Evolutionary conservation across 768 basidiomycete genomes (phyloP), one percentile per base, ranked within the genome.

Genomic region (Phlebiopsis gigantea): DNA sequence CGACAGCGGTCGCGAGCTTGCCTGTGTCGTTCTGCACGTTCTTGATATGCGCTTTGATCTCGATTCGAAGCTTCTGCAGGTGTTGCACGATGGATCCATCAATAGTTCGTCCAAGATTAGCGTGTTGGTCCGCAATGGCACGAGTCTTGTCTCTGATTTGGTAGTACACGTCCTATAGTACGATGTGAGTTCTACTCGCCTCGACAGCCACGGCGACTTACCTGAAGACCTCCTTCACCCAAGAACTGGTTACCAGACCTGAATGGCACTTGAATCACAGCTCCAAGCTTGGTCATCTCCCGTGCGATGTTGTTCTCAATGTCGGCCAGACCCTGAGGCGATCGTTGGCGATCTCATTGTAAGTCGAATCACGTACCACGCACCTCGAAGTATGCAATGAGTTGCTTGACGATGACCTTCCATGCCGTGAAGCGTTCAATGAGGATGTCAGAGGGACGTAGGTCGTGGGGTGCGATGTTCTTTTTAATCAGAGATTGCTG

Each of bases 31-130:
- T 96, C 80, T 96, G 93, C 9, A 98, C 85, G 60, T 93, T 93
- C 87, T 91, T 94, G 69, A 99, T 89, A 71, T 99, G 97, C 1
- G 95, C 96, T 73, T 98, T 98, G 71, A 99, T 93, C 72, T 99
- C 97, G 1, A 84, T 77, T 28, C 88, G 76, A n/a, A 98, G 80
- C 72, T 98, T 98, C 72, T 97, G 89, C 8, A 99, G 80, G 69
- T 98, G 97, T 70, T 98, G 94, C 1, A 99, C 96, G 66, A 98
- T 98, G 4, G 93, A 96, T 29, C 88, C 89, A 63, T 99, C 95
- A 66, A 99, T 89, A 5, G 97, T 98, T 29, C 93, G 85, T 1
- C 95, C 96, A 8, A 99, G 83, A 66, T 94, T 96, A 10, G 95
- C 93, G 66, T 98, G 95, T 54, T 96, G 92, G 73, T 98, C 97